Evolutionary conservation across 768 basidiomycete genomes (phyloP).

Genomic region (Amanita phalloides): DNA sequence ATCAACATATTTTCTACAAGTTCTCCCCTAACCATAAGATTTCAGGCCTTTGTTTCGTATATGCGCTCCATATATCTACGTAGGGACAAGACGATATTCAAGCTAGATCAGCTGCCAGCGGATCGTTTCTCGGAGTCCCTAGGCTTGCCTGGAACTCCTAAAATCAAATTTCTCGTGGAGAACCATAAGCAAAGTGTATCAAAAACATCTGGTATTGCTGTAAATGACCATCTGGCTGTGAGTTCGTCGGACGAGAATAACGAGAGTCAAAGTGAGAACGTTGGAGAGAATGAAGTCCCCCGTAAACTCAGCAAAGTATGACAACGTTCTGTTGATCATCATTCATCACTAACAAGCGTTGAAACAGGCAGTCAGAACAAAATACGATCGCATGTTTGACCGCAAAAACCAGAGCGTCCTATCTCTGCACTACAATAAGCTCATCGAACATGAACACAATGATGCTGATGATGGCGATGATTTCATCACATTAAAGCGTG

Average conservation of each 20-base stretch:
- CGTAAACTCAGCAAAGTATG: slow-evolving; percentile 32
- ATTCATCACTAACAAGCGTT: slow-evolving; percentile 15
- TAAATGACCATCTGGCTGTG: slow-evolving; percentile 2
- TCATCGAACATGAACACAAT: slow-evolving; percentile 58
- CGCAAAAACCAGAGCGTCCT: slow-evolving; percentile 91
- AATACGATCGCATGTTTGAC: slow-evolving; percentile 97
- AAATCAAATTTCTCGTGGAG: slow-evolving; percentile 79
- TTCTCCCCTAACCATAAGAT: not conserved
- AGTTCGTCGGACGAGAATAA: slow-evolving; percentile 10
- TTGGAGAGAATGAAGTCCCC: slow-evolving; percentile 13
- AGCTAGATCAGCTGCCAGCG: slow-evolving; percentile 69
- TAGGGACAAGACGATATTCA: slow-evolving; percentile 91
- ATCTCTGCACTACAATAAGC: slow-evolving; percentile 81
- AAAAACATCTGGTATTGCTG: slow-evolving; percentile 25
- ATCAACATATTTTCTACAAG: not conserved
- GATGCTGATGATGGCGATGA: slow-evolving; percentile 47
- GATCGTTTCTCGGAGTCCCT: slow-evolving; percentile 82
- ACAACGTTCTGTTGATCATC: not conserved
- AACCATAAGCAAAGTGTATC: slow-evolving; percentile 72
- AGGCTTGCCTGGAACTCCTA: slow-evolving; percentile 89
- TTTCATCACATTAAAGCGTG: slow-evolving; percentile 91
- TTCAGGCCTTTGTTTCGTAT: slow-evolving; percentile 91
- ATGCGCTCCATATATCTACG: slow-evolving; percentile 87
- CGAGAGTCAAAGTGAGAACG: slow-evolving; percentile 16
- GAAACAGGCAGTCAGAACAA: slow-evolving; percentile 54